phyloP scores from a whole-genome alignment of 2,329 filamentous ascomycete genomes.

The Colletotrichum cordylinicola region DNA sequence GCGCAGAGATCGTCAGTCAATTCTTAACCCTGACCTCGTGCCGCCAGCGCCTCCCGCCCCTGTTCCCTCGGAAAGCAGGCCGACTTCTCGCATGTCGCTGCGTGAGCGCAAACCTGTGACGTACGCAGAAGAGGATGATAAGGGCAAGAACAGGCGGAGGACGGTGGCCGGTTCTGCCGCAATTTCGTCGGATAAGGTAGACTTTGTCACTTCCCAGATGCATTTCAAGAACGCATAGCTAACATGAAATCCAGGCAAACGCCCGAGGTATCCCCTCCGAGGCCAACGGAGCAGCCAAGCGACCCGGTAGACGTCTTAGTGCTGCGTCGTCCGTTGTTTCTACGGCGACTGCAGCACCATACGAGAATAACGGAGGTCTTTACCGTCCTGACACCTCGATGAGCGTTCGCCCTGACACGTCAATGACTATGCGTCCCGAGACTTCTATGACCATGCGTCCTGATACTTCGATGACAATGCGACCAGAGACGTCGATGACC shows the following conservation, averaged over 20 bases:
- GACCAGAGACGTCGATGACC: slow-evolving; percentile 43
- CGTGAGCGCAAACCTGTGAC: slow-evolving; percentile 69
- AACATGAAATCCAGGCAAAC: slow-evolving; percentile 32
- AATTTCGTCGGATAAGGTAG: slow-evolving; percentile 49
- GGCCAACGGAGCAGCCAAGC: slow-evolving; percentile 31
- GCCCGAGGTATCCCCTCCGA: slow-evolving; percentile 33
- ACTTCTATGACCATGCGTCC: slow-evolving; percentile 47
- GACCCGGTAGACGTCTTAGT: slow-evolving; percentile 55
- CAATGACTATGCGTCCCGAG: slow-evolving; percentile 35
- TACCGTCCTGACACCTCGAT: slow-evolving; percentile 42
- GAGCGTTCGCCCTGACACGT: slow-evolving; percentile 39
- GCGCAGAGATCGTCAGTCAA: slow-evolving; percentile 69
- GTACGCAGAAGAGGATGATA: slow-evolving; percentile 53
- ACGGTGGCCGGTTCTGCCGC: slow-evolving; percentile 64
- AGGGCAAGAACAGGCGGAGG: slow-evolving; percentile 58
- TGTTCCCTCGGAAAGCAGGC: slow-evolving; percentile 39
- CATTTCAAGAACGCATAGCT: background rate
- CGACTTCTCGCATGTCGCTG: slow-evolving; percentile 72
- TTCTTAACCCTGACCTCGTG: slow-evolving; percentile 43
- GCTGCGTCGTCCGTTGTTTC: slow-evolving; percentile 43
- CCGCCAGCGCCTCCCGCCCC: slow-evolving; percentile 28
- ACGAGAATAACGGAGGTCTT: background rate
- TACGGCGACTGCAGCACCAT: slow-evolving; percentile 4
- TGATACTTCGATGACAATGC: slow-evolving; percentile 44
- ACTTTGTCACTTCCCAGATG: background rate